A percentile compares a stretch with the other conserved stretches of the same genome.
These are phyloP conservation scores for Ligustrum vulgare DNA, from an alignment of 257 asterid genomes.

Conservation along the genomic window DNA sequence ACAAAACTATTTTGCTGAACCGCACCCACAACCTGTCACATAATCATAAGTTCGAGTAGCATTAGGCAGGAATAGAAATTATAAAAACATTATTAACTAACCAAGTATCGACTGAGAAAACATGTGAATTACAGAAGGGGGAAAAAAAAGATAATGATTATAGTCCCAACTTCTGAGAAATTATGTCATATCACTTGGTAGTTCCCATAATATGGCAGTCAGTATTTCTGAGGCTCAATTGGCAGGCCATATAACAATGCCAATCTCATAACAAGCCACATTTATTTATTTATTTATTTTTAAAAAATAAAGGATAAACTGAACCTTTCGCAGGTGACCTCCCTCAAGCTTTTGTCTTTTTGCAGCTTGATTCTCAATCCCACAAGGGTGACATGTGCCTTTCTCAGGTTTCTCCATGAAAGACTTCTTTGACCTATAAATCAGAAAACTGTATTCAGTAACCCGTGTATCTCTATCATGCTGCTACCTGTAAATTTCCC, in stretches of 20 bases:
- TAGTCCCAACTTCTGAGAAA: not conserved
- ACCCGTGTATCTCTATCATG: constrained; percentile 17
- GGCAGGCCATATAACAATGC: not conserved
- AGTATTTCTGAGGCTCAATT: not conserved
- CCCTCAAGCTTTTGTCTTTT: constrained; percentile 97
- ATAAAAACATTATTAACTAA: not conserved
- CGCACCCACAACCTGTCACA: constrained; percentile 59
- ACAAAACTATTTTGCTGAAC: constrained; percentile 59
- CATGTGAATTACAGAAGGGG: not conserved
- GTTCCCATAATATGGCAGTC: constrained; percentile 1
- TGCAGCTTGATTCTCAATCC: constrained; percentile 79
- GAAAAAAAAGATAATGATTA: not conserved
- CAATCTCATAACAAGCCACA: constrained; percentile 7
- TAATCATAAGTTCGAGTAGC: constrained; percentile 13
- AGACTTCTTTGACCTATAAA: constrained; percentile 51
- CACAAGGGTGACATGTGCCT: constrained; percentile 39
- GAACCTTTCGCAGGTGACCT: constrained; percentile 82
- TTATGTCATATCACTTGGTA: not conserved
- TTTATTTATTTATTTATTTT: not conserved
- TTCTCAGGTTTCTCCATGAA: constrained; percentile 46
- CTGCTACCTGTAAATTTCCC: constrained; percentile 12
- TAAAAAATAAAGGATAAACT: constrained; percentile 1
- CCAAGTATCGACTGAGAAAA: not conserved
- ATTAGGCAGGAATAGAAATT: not conserved
- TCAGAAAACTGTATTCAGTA: constrained; percentile 12